Base-by-base conservation (phyloP, 2,329 filamentous ascomycete species). In the Lecanosticta acicola region DNA sequence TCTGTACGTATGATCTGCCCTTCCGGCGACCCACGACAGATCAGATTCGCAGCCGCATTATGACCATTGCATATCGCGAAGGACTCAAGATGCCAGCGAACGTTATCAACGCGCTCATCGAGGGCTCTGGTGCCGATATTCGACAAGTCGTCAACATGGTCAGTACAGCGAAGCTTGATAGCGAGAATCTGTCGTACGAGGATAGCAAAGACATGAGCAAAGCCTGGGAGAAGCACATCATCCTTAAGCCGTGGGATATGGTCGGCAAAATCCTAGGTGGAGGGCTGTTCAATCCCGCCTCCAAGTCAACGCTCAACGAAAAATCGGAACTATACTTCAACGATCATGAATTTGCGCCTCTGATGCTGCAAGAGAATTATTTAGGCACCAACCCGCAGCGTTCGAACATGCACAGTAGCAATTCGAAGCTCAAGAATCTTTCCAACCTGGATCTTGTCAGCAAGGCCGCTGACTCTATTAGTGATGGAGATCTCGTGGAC, bases 271-370 rank as follows among this genome's bases (percentile, higher is more conserved):
- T 98, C 64, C 79, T 98, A 4, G 87, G 80, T 19, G 84, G 88
- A 3, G 87, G 88, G 32, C 80, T 96, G 68, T 98, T 97, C 68
- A 78, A 86, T 18, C 78, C 83, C 3, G 81, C 83, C 40, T 94
- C 88, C 68, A 94, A 87, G 56, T 75, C 87, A 2, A 94, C 88
- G 0, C 72, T 98, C 29, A 97, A 97, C 64, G 91, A 98, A 67
- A 98, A 98, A 74, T 93, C 94, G 52, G 91, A 98, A 68, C 80
- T 98, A 1, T 98, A 98, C 67, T 98, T 98, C 75, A 97, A 98
- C 66, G 93, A 98, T 60, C 93, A 98, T 62, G 93, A 98, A 60
- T 94, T 97, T 70, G 96, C 89, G 61, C 93, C 84, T 62, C 74
- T 98, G 43, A 97, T 98, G 93, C 82, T 98, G 38, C 93, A 98